phyloP scores from a whole-genome alignment of 2,329 filamentous ascomycete genomes.

The Cladosporium sp. region DNA sequence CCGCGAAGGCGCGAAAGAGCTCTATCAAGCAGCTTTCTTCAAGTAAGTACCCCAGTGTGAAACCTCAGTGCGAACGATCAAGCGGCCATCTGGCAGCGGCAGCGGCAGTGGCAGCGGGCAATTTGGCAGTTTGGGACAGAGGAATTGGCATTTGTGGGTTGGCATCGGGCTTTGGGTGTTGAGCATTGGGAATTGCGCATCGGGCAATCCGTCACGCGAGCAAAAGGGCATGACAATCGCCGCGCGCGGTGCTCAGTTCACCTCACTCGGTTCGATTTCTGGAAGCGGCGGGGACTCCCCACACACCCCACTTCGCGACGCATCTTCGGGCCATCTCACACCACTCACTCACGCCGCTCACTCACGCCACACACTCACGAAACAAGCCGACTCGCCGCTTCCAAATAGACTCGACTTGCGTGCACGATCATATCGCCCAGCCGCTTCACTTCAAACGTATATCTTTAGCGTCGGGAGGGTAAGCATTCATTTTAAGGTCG shows the following conservation, averaged over 20 bases:
- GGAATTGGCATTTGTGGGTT: background rate
- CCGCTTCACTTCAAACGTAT: background rate
- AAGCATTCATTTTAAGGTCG: background rate
- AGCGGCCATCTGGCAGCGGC: background rate
- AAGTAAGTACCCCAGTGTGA: background rate
- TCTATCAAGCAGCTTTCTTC: background rate
- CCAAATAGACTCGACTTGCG: background rate
- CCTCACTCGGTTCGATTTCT: background rate
- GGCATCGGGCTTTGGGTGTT: background rate
- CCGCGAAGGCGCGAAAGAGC: background rate
- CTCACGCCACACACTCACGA: background rate
- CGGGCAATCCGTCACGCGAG: background rate
- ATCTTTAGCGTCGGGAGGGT: background rate
- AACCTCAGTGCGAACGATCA: background rate
- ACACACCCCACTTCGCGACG: background rate
- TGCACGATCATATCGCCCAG: background rate
- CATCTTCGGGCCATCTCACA: background rate
- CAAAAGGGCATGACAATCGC: background rate
- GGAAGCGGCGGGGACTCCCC: background rate
- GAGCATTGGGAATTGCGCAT: background rate
- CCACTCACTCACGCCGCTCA: no score
- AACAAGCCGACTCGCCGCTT: background rate
- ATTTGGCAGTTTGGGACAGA: background rate
- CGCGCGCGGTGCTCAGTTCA: background rate
- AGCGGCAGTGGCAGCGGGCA: background rate